phyloP scores from a whole-genome alignment of 345 rosid genomes.

The Barbarea vulgaris region DNA sequence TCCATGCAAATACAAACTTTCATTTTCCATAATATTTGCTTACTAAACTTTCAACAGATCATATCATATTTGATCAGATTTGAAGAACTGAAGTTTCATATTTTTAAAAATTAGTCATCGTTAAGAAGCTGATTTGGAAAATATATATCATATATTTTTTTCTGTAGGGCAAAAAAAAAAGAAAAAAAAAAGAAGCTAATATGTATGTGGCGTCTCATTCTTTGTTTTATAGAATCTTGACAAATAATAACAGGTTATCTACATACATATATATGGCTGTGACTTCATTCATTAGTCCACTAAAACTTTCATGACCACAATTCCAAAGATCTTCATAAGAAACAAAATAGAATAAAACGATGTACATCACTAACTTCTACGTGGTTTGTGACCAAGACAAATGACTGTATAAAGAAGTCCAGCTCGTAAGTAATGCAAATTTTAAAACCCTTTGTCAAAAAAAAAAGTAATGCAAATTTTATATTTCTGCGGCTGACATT shows the following conservation, averaged over 20 bases:
- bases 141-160: neutral
- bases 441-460: no score
- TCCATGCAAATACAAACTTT: no score
- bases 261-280: constrained; percentile 23
- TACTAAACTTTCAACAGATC: neutral
- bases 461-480: neutral
- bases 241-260: constrained; percentile 6
- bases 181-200: neutral
- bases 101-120: no score
- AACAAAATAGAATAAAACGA: constrained; percentile 32
- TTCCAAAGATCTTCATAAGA: constrained; percentile 19
- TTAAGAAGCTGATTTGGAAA: neutral
- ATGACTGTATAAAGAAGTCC: constrained; percentile 26
- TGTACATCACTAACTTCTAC: constrained; percentile 31
- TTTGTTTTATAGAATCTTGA: neutral
- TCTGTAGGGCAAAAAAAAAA: neutral
- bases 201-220: neutral
- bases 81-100: neutral
- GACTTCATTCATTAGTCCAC: constrained; percentile 8
- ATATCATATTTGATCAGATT: neutral
- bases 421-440: neutral
- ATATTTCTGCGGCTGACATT: constrained; percentile 25
- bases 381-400: constrained; percentile 34
- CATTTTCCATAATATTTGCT: no score
- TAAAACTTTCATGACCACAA: constrained; percentile 31